Evolutionary conservation across 2,329 filamentous ascomycete species (phyloP).

Genomic region (Diplodia mutila): DNA sequence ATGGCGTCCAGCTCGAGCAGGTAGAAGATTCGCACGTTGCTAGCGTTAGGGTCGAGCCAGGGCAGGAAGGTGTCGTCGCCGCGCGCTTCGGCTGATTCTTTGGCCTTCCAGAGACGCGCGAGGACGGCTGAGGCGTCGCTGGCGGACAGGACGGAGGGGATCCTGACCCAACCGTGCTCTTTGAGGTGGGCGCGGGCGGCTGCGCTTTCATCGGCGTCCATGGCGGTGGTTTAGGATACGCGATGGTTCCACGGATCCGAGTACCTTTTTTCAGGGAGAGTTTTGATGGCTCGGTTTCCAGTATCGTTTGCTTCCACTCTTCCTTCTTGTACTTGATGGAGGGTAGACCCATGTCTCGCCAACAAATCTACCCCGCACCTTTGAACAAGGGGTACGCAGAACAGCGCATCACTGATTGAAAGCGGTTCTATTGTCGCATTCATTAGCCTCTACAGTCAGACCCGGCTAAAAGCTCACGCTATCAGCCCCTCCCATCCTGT

Average conservation of each 20-base stretch:
- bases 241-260: background rate
- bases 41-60: conserved; percentile 36
- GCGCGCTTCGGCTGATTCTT: conserved; percentile 30
- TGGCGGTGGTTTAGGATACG: conserved; percentile 11
- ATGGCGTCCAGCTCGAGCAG: conserved; percentile 37
- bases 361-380: background rate
- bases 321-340: background rate
- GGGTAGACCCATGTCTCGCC: background rate
- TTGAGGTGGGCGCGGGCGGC: conserved; percentile 30
- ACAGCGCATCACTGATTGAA: background rate
- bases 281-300: background rate
- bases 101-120: conserved; percentile 34
- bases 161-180: conserved; percentile 34
- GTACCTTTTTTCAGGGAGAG: background rate
- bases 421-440: background rate
- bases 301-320: background rate
- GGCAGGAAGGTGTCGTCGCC: conserved; percentile 34
- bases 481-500: too few species aligned
- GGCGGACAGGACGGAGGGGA: conserved; percentile 33
- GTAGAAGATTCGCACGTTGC: conserved; percentile 40
- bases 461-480: too few species aligned
- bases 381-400: background rate
- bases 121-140: conserved; percentile 30
- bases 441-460: too few species aligned
- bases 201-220: conserved; percentile 20